Base-by-base conservation (phyloP, 805 yeast species). In the Barnettozyma vustinii region DNA sequence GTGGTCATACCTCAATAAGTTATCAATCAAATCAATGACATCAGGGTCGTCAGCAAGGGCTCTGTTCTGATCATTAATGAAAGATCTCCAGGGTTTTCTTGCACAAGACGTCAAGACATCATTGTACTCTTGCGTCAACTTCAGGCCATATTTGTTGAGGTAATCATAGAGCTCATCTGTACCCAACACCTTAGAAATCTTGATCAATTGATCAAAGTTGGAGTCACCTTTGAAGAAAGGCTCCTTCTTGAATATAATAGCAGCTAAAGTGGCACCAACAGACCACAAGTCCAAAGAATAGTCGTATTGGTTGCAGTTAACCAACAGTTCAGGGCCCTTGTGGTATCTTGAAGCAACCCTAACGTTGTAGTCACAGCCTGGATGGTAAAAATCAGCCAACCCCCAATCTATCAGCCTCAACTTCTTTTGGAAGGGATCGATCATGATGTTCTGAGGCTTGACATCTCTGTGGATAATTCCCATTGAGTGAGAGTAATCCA, bases 381-480 rank as follows among this genome's bases (percentile, higher is more conserved):
- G 81, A 63, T 91, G 97, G 62, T 90, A 90, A 63, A 88, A 90
- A 65, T 91, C 97, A 9, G 97, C 97, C 46, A 91, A 70, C 8
- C 97, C 97, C 97, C 97, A 91, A 67, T 91, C 97, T 47, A 91
- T 90, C 55, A 90, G 76, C 54, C 96, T 77, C 57, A 91, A 70
- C 60, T 78, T 80, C 65, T 71, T 81, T 53, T 74, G 76, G 52
- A 75, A 70, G 48, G 87, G 96, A 66, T 91, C 97, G 57, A 91
- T 91, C 96, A 91, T 91, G 54, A 91, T 87, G 66, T 91, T 91
- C 61, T 91, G 96, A 10, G 97, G 97, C 67, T 91, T 91, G 48
- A 91, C 96, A 67, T 91, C 97, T 64, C 97, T 76, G 63, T 91
- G 97, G 82, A 91, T 90, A 52, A 91, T 88, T 20, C 97, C 97